A percentile compares a stretch with the other conserved stretches of the same genome.
Evolutionary conservation across 2,329 filamentous ascomycete species (phyloP).

Genomic region (Pseudogymnoascus sp.): DNA sequence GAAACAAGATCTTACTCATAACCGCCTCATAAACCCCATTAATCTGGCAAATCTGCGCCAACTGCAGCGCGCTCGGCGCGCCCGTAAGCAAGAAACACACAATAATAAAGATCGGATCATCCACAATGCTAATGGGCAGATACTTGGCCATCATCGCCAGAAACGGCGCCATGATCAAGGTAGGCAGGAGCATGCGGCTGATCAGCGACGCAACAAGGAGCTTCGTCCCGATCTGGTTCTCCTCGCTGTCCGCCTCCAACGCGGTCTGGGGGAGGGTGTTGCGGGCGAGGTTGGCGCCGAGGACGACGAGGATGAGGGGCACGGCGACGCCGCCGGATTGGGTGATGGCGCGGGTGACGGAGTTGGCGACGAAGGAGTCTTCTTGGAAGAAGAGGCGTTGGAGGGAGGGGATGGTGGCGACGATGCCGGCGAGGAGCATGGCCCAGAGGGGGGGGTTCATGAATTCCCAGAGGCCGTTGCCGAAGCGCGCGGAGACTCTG

Average conservation of each 20-base stretch:
- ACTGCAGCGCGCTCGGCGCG: slow-evolving; percentile 84
- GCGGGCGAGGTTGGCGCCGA: slow-evolving; percentile 88
- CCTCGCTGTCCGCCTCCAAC: slow-evolving; percentile 59
- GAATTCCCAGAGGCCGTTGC: slow-evolving; percentile 73
- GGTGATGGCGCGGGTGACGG: slow-evolving; percentile 76
- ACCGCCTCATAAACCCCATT: slow-evolving; percentile 93
- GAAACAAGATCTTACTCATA: slow-evolving; percentile 88
- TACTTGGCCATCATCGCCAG: slow-evolving; percentile 84
- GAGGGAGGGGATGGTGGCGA: slow-evolving; percentile 77
- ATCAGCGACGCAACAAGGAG: slow-evolving; percentile 80
- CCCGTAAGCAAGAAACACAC: slow-evolving; percentile 95
- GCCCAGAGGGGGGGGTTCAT: slow-evolving; percentile 99
- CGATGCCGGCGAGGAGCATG: slow-evolving; percentile 84
- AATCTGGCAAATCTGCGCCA: slow-evolving; percentile 97
- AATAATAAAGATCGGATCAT: slow-evolving; percentile 96
- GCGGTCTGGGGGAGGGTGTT: slow-evolving; percentile 69
- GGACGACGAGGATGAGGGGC: slow-evolving; percentile 86
- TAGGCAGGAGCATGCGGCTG: slow-evolving; percentile 87
- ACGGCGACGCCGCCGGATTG: slow-evolving; percentile 89
- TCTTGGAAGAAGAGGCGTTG: slow-evolving; percentile 82
- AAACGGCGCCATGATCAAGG: slow-evolving; percentile 83
- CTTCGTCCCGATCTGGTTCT: slow-evolving; percentile 60
- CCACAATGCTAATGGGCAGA: slow-evolving; percentile 85
- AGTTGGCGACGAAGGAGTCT: slow-evolving; percentile 86
- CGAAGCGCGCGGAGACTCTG: slow-evolving; percentile 42